Base-by-base conservation (phyloP, 345 rosid species). In the Arabidopsis suecica region DNA sequence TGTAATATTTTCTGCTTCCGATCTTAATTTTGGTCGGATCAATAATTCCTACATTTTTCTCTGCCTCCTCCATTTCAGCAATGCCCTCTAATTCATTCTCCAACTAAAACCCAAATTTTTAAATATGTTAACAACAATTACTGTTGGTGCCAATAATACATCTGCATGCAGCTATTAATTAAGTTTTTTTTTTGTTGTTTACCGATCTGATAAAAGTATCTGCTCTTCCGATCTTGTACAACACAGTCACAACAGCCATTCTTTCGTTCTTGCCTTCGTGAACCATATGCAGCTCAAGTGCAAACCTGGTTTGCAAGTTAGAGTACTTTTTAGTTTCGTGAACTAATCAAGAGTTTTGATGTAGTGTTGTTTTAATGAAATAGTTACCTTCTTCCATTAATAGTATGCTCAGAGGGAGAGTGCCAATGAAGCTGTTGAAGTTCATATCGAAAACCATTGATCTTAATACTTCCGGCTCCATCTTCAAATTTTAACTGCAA, bases 391-490 rank as follows among this genome's bases (percentile, higher is more conserved):
- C 80, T 82, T 71, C 91, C 91, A 67, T 90, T 82, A 56, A 93
- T 36, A 47, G 89, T 75, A 28, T 90, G 96, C 80, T 90, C 95
- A 9, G 97, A 90, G 38, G 97, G 97, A 25, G 96, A 84, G 75
- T 90, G 93, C 98, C 98, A 93, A 45, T 93, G 98, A 68, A 74
- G 83, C 68, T 88, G 95, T 44, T 76, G 82, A 28, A 93, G 95
- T 49, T 80, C 69, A 66, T 85, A 93, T 20, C 68, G 58, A 1
- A 74, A 72, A 9, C 80, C 84, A 78, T 86, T 85, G 1, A 89
- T 65, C 63, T 64, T 41, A 20, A 90, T 74, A 53, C 77, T 82
- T 53, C 95, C 93, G 1, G 87, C 96, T 1, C 73, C 70, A 55
- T 73, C 84, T 54, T 80, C 69, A 50, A 93, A 68, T 87, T 83